phyloP scores from a whole-genome alignment of 768 basidiomycete genomes.

The Chiua virens region DNA sequence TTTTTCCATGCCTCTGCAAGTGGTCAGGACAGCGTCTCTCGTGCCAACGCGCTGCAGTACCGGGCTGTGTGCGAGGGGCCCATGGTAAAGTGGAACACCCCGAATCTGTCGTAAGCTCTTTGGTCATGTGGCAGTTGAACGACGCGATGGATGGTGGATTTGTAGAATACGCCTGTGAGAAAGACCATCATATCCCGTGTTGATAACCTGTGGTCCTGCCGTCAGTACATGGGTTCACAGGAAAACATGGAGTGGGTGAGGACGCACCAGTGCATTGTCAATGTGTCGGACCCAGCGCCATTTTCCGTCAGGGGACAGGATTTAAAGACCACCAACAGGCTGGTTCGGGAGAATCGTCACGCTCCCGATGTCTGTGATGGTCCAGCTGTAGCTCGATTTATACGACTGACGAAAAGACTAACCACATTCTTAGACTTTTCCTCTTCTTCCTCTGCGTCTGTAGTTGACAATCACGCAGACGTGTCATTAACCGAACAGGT shows the following conservation, averaged over 20 bases:
- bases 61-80: constrained; percentile 45
- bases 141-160: constrained; percentile 60
- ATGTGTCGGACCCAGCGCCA: constrained; percentile 63
- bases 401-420: background rate
- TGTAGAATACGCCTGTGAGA: constrained; percentile 58
- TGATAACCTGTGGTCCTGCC: constrained; percentile 46
- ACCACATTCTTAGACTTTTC: constrained; percentile 54
- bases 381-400: constrained; percentile 24
- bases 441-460: constrained; percentile 52
- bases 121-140: constrained; percentile 58
- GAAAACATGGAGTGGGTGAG: background rate
- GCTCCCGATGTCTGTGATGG: constrained; percentile 52
- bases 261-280: constrained; percentile 51
- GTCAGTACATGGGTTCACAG: background rate
- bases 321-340: constrained; percentile 57
- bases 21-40: constrained; percentile 40
- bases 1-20: constrained; percentile 53
- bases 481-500: no score
- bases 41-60: constrained; percentile 47
- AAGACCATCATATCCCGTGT: constrained; percentile 60
- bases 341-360: constrained; percentile 62
- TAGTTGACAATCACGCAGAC: constrained; percentile 34
- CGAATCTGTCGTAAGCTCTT: constrained; percentile 45
- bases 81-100: constrained; percentile 56
- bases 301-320: constrained; percentile 47